These are phyloP conservation scores for Spizellomyces punctatus DNA, from an alignment of 192 early-diverging fungal species.

Conservation along the genomic window DNA sequence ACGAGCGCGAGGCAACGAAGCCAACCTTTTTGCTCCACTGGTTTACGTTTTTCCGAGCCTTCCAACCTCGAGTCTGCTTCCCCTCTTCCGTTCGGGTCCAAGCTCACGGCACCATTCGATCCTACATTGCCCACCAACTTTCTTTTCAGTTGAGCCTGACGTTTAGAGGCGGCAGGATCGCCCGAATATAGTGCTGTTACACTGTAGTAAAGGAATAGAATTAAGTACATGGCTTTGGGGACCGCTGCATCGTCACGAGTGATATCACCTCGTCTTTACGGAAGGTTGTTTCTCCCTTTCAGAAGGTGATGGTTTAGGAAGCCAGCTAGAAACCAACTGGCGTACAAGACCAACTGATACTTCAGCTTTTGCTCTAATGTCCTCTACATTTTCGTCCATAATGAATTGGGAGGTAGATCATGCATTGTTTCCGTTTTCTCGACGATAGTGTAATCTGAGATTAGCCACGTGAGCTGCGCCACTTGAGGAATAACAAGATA, in stretches of 20 bases:
- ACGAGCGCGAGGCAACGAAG: background rate
- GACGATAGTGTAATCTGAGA: no score
- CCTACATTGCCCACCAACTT: background rate
- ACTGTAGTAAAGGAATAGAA: background rate
- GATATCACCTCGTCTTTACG: background rate
- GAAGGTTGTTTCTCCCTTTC: background rate
- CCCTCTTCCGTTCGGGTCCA: background rate
- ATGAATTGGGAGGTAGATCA: background rate
- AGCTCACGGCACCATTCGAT: background rate
- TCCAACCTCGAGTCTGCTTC: background rate
- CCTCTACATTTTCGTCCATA: slow-evolving; percentile 11
- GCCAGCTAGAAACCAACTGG: slow-evolving; percentile 16
- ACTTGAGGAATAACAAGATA: no score
- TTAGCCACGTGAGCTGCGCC: no score
- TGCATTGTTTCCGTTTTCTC: background rate
- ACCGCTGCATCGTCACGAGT: background rate
- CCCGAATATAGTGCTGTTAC: slow-evolving; percentile 2
- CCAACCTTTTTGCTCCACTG: background rate
- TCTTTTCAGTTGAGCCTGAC: slow-evolving; percentile 11
- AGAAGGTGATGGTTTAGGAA: slow-evolving; percentile 8
- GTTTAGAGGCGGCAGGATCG: background rate
- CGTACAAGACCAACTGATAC: slow-evolving; percentile 19
- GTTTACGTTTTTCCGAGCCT: background rate
- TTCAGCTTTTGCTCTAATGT: slow-evolving; percentile 13
- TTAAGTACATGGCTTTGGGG: background rate